phyloP scores from a whole-genome alignment of 2,329 filamentous ascomycete genomes.

The Dryadomyces quercus-mongolicae region DNA sequence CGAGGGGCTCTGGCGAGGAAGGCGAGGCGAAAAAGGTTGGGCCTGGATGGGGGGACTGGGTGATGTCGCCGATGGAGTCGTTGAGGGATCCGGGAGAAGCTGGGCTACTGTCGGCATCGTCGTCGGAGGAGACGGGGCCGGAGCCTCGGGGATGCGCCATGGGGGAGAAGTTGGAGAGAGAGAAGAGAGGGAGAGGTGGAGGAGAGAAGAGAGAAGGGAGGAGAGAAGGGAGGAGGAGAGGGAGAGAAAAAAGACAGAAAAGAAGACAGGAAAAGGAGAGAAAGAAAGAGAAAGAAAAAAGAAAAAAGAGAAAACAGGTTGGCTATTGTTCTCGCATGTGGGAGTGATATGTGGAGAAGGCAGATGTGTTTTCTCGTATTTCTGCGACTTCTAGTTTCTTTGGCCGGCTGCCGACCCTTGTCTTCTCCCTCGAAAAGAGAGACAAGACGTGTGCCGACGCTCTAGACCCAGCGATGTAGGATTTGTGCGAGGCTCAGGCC shows the following conservation, averaged over 20 bases:
- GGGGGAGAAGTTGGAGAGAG: neutral
- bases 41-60: neutral
- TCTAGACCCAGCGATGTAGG: too few relatives aligned
- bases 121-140: slow-evolving; percentile 34
- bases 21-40: neutral
- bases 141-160: slow-evolving; percentile 21
- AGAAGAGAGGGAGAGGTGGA: neutral
- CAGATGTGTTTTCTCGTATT: neutral
- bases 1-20: neutral
- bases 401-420: too few relatives aligned
- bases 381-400: neutral
- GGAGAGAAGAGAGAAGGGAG: neutral
- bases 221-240: neutral
- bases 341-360: neutral
- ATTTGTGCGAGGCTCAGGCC: too few relatives aligned
- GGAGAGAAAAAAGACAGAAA: neutral
- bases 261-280: neutral
- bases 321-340: slow-evolving; percentile 2
- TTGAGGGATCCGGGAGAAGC: slow-evolving; percentile 23
- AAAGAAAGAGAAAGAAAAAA: neutral
- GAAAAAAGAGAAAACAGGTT: neutral
- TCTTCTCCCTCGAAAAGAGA: too few relatives aligned
- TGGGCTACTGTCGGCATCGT: slow-evolving; percentile 26
- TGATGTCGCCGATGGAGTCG: slow-evolving; percentile 16
- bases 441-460: neutral